Evolutionary conservation across 2,329 filamentous ascomycete species (phyloP), one percentile per base, ranked within the genome.

Genomic region (Westerdykella sp.): DNA sequence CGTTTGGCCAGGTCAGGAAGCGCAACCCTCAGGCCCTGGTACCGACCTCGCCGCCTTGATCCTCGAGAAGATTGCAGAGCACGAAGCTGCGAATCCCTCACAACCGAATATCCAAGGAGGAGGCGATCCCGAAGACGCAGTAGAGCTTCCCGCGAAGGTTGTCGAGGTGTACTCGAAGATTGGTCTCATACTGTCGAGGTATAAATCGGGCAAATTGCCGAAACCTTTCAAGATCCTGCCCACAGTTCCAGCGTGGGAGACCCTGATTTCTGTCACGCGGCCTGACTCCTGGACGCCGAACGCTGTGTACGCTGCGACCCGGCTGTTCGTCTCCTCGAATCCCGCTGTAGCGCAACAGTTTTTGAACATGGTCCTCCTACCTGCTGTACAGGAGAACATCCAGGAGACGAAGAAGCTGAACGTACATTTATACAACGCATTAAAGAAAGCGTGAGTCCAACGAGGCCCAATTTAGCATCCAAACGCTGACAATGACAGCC

Each of bases 191-290:
- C 77, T 98, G 46, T 89, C 87, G 21, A 81, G 91, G 51, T 97
- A 95, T 74, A 95, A 95, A 70, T 91, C 86, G 12, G 93, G 93
- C n/a, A 91, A 91, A 53, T 77, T 98, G 25, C 93, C 93, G 15
- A 98, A 98, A 69, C 91, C 91, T 0, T 95, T 98, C 77, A 97
- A 97, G 70, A 89, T 97, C 51, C 78, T 98, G 7, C 93, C 93
- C 2, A 90, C 89, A 1, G 80, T 97, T 12, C 89, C 89, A 6
- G 81, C 93, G 58, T 97, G 90, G 89, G 87, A 93, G 62, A 85
- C 88, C 15, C 85, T 95, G 31, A 79, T 95, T 55, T 76, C 83
- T 50, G 80, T 95, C 43, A 95, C 89, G n/a, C 78, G 82, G 23
- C 90, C 91, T 4, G 84, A 93, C 47, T 70, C 70, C 47, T 85